phyloP scores from a whole-genome alignment of 148 eudicot species.

The Mesembryanthemum crystallinum region DNA sequence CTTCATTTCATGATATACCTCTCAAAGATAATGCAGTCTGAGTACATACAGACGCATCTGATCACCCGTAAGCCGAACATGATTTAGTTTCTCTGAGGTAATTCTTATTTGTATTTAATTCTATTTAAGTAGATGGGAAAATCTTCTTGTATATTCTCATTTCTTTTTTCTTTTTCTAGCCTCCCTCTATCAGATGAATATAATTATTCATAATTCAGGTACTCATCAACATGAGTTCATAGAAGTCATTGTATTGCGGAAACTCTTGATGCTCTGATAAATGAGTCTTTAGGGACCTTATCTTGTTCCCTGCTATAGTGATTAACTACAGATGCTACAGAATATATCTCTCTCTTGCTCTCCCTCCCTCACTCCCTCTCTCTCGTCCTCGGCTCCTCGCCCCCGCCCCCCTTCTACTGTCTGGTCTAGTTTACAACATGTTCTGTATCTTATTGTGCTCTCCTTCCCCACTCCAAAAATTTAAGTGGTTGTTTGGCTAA shows the following conservation, averaged over 20 bases:
- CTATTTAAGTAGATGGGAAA: constrained; percentile 14
- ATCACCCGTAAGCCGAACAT: constrained; percentile 16
- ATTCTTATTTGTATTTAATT: constrained; percentile 33
- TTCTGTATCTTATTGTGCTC: too few species aligned
- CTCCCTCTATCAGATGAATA: neutral
- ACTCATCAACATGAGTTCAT: constrained; percentile 13
- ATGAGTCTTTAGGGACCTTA: constrained; percentile 17
- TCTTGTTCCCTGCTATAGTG: constrained; percentile 16
- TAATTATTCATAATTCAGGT: too few species aligned
- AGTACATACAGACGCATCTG: constrained; percentile 23
- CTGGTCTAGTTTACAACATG: too few species aligned
- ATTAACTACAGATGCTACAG: neutral
- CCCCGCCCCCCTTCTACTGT: too few species aligned
- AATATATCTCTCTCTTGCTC: neutral
- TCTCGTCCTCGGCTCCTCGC: neutral
- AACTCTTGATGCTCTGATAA: constrained; percentile 14
- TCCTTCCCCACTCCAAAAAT: too few species aligned
- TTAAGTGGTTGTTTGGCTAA: too few species aligned
- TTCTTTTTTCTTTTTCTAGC: neutral
- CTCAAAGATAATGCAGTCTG: constrained; percentile 41
- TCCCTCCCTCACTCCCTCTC: too few species aligned
- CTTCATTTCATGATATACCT: constrained; percentile 48
- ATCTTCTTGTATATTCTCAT: constrained; percentile 32
- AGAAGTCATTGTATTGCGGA: constrained; percentile 21
- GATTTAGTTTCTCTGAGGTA: constrained; percentile 13